Base-by-base conservation (phyloP, 2,329 filamentous ascomycete genomes). In the Hypoxylon sp. region DNA sequence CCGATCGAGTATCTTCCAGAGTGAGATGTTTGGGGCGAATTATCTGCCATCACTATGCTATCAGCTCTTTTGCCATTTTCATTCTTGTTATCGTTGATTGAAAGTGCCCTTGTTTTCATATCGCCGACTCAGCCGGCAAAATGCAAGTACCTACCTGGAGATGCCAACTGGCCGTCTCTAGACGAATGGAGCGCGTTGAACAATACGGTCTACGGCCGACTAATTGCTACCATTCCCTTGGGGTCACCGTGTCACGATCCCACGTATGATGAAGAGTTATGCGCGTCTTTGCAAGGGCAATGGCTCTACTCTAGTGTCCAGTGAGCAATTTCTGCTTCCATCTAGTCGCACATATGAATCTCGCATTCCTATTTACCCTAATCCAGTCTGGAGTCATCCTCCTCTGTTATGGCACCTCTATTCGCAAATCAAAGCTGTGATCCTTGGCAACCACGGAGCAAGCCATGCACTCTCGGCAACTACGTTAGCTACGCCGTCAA, bases 141-240 rank as follows among this genome's bases (percentile, higher is more conserved):
- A 6, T 71, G 69, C 34, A 67, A 67, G 50, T 71, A 62, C 21
- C 37, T 71, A 37, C 70, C 70, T 19, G 53, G 59, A 3, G 70
- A 71, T 16, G 29, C 56, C n/a, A 59, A 67, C 53, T 71, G 70
- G 70, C 68, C 66, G 27, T 66, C 64, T 19, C 62, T 73, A 5
- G 46, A 43, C 23, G 57, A 67, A 41, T 73, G 70, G 70, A 47
- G 25, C 7, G 55, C 65, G 0, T 78, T 87, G 52, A 87, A 87
- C 61, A 46, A 69, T n/a, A 81, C 82, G 1, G 72, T 86, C 3
- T 74, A 74, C 8, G 84, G 84, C 0, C 76, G 75, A 11, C 74
- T 87, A 19, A 75, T 87, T 8, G 77, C 78, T 1, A 85, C 81
- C 0, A 70, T 79, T 0, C 84, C 85, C 0, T 69, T 85, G 2